Evolutionary conservation across 768 basidiomycete species (phyloP), one percentile per base, ranked within the genome.

Genomic region (Boletus pseudopeckii): DNA sequence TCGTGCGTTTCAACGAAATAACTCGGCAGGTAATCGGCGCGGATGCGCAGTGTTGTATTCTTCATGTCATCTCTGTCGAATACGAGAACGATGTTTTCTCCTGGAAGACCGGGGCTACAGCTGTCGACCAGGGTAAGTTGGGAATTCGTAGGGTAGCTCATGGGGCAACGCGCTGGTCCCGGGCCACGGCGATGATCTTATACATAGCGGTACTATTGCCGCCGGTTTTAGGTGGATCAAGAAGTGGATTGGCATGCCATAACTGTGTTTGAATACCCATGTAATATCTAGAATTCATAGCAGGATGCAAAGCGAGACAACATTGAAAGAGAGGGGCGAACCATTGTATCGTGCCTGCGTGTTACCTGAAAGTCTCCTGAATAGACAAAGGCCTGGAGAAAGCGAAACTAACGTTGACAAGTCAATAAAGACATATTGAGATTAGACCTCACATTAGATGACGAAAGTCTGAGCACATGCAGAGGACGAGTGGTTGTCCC

Each of bases 101-200:
- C 42, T n/a, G 32, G n/a, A 30, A 28, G 37, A 22, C 10, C 13
- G 46, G 18, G 49, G 8, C 20, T 4, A 11, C 2, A 3, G 13
- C 40, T 4, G 39, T 64, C 47, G 30, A 55, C 45, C 8, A 64
- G 46, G 7, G 63, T 65, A 36, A 65, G 50, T 34, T 59, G 63
- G 24, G 60, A 62, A 3, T 56, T 39, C 60, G 58, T 59, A 43
- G 26, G 38, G 11, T 11, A 13, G 41, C 22, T 10, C 46, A 44
- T 33, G 24, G 17, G 10, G 5, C 2, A 34, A 18, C 14, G n/a
- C n/a, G n/a, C n/a, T n/a, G n/a, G n/a, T n/a, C n/a, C n/a, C n/a
- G 13, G 30, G 6, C 30, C 17, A n/a, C 2, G n/a, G 26, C 22
- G 28, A 7, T 28, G 20, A 33, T 39, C 34, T 59, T 54, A 42